Percentiles rank a stretch among this genome's conserved stretches.
Conservation (phyloP, 352 stramenopile species). For the Aphanomyces cochlioides region DNA sequence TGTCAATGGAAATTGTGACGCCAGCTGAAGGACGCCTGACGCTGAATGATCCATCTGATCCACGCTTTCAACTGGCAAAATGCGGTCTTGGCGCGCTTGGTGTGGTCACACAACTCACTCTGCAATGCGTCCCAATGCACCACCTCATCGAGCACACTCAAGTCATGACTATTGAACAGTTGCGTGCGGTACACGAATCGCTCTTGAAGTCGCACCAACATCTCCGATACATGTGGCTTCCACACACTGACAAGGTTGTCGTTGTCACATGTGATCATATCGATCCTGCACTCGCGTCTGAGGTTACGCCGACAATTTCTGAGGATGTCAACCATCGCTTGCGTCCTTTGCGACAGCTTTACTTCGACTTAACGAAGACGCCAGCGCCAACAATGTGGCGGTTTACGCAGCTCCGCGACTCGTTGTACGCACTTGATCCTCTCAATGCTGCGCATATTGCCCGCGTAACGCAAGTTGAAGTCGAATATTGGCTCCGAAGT, state of each 20-base stretch:
- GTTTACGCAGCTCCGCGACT: conserved; percentile 82
- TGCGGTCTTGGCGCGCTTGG: conserved; percentile 94
- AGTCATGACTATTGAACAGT: conserved; percentile 85
- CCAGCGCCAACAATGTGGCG: conserved; percentile 55
- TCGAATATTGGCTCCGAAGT: conserved; percentile 93
- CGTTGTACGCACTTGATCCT: conserved; percentile 77
- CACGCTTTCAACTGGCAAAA: conserved; percentile 90
- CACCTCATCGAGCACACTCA: conserved; percentile 92
- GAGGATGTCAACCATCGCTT: conserved; percentile 65
- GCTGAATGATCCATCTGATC: conserved; percentile 72
- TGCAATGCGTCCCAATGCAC: conserved; percentile 94
- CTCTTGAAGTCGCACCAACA: conserved; percentile 81
- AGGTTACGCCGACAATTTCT: conserved; percentile 38
- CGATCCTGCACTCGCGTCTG: conserved; percentile 41
- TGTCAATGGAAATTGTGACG: conserved; percentile 94
- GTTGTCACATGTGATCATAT: conserved; percentile 88
- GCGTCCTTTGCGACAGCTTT: conserved; percentile 69
- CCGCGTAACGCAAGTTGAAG: conserved; percentile 93
- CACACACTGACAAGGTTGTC: conserved; percentile 93
- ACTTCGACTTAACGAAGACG: conserved; percentile 66
- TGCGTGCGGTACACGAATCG: conserved; percentile 68
- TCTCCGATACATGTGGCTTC: conserved; percentile 98
- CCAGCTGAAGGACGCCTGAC: conserved; percentile 88
- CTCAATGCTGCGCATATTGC: conserved; percentile 91
- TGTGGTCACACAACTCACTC: conserved; percentile 94